Base-by-base conservation (phyloP, 2,329 filamentous ascomycete genomes). In the Calonectria ilicicola region DNA sequence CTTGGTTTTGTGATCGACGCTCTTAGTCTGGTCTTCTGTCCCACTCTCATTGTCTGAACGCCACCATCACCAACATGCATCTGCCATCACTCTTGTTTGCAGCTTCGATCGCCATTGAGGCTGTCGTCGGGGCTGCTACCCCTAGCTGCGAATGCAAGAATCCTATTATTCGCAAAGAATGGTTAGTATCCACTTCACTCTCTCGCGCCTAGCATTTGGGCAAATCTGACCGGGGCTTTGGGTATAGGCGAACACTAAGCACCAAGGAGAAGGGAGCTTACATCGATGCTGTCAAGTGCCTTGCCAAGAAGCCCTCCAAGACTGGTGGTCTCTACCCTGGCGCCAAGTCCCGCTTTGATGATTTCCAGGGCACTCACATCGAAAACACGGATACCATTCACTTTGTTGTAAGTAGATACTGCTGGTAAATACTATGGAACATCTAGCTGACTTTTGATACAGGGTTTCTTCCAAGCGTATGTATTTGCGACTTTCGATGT, bases 351-450 rank as follows among this genome's bases (percentile, higher is more conserved):
- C 76, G 78, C 2, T 81, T 74, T 21, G 79, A 80, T 17, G 79
- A 80, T 49, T 80, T 80, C 46, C 67, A 76, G 47, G 76, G 76
- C 10, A 74, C 77, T n/a, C 79, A 81, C 38, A 78, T 79, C 35
- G 73, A 72, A 29, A 65, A 79, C 66, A 76, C 75, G 10, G 71
- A 77, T 38, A 26, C 66, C n/a, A 69, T 78, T 7, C 78, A 80
- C 53, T 78, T 69, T 42, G 81, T 80, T 40, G 76, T 81, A 69
- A 68, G 76, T 73, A 7, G 53, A 49, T 19, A 17, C 12, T 32
- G 19, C n/a, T 17, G 7, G 8, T 19, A 6, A 23, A 14, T 17
- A 4, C 2, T 5, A 29, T 60, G 14, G 44, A 27, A 42, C 10
- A 14, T n/a, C 7, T 40, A 5, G 5, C 58, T 65, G 44, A 65